A percentile compares a stretch with the other conserved stretches of the same genome.
Conservation (phyloP, 2,329 filamentous ascomycete species). For the Herpomyces periplanetae region DNA sequence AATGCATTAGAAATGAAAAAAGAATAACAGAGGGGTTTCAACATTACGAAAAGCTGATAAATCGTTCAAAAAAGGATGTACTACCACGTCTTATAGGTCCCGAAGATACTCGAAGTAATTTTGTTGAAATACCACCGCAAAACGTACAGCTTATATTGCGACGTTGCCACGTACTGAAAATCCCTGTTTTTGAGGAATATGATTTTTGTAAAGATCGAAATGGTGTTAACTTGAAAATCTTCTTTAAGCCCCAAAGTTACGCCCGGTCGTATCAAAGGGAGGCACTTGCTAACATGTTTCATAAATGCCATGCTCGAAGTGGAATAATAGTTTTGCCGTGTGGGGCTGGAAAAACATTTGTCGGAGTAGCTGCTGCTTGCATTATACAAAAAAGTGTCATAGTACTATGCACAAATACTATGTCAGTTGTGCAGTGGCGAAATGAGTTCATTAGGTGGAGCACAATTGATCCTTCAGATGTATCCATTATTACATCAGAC, state of each 20-base stretch:
- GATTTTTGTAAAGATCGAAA: constrained; percentile 68
- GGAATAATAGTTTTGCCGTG: constrained; percentile 90
- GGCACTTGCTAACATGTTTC: constrained; percentile 94
- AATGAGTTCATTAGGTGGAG: constrained; percentile 95
- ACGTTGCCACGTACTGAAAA: constrained; percentile 46
- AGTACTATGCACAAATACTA: constrained; percentile 76
- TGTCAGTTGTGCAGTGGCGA: constrained; percentile 90
- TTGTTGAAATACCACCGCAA: constrained; percentile 53
- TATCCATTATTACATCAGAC: constrained; percentile 75
- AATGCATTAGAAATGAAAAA: constrained; percentile 8
- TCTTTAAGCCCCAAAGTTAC: constrained; percentile 50
- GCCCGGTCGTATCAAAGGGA: constrained; percentile 91
- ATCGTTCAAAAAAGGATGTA: constrained; percentile 8
- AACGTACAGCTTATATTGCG: constrained; percentile 59
- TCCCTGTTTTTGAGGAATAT: constrained; percentile 77
- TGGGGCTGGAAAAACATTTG: constrained; percentile 78
- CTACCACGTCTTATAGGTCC: constrained; percentile 22
- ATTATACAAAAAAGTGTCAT: constrained; percentile 91
- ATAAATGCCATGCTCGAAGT: constrained; percentile 80
- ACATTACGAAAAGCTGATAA: constrained; percentile 12
- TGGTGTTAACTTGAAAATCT: constrained; percentile 73
- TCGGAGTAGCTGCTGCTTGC: constrained; percentile 90
- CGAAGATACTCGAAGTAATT: constrained; percentile 15
- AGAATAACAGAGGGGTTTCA: constrained; percentile 11
- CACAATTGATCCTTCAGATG: constrained; percentile 75